Evolutionary conservation across 108 stramenopile genomes (phyloP).

Genomic region (Nitzschia sp.): DNA sequence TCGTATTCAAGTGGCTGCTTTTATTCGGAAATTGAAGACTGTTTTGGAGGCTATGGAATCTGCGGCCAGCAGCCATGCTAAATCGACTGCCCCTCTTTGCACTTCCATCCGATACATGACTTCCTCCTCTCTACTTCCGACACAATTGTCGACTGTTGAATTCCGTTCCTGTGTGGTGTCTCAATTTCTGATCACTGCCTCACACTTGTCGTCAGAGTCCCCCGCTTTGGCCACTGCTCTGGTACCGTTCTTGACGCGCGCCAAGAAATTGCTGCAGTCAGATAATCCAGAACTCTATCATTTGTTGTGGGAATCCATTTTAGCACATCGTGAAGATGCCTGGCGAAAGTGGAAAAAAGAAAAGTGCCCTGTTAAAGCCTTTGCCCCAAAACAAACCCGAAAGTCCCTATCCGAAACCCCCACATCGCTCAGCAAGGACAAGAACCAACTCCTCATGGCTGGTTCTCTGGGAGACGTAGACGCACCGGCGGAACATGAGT

Average conservation of each 20-base stretch:
- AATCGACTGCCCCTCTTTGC: slow-evolving; percentile 1
- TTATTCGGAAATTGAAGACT: slow-evolving; percentile 46
- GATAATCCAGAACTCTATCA: slow-evolving; percentile 17
- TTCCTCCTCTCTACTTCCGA: slow-evolving; percentile 48
- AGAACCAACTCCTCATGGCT: background rate
- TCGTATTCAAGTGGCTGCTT: slow-evolving; percentile 41
- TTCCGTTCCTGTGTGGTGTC: slow-evolving; percentile 61
- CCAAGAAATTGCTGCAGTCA: slow-evolving; percentile 39
- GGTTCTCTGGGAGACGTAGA: background rate
- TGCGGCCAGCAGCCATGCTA: background rate
- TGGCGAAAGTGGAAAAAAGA: slow-evolving; percentile 83
- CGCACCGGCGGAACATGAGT: background rate
- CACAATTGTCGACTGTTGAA: slow-evolving; percentile 62
- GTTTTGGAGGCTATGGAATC: slow-evolving; percentile 67
- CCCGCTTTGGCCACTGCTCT: slow-evolving; percentile 38
- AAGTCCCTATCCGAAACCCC: background rate
- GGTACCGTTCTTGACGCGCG: slow-evolving; percentile 35
- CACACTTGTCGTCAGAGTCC: slow-evolving; percentile 53
- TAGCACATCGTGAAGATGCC: slow-evolving; percentile 50
- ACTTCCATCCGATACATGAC: slow-evolving; percentile 63
- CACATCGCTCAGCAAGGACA: background rate
- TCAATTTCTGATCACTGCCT: slow-evolving; percentile 67
- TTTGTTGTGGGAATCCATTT: slow-evolving; percentile 37
- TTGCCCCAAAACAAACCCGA: slow-evolving; percentile 24
- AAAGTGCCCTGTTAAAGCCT: slow-evolving; percentile 57